Evolutionary conservation across 2,329 filamentous ascomycete genomes (phyloP).

Genomic region (Ilyonectria mors-panacis): DNA sequence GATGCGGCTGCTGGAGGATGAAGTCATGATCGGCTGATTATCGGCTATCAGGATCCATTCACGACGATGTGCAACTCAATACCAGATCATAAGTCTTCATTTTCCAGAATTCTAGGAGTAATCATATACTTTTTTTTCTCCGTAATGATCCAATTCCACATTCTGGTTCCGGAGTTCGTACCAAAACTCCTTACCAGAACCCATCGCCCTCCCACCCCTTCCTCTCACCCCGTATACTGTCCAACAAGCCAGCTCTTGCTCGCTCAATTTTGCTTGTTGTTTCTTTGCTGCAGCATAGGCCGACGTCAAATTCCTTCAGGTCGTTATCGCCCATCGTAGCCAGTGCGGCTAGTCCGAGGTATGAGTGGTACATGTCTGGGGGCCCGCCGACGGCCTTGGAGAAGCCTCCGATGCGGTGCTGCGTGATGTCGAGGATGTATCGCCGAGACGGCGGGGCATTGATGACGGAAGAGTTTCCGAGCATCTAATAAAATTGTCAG

Average conservation of each 20-base stretch:
- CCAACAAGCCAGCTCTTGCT: slow-evolving; percentile 59
- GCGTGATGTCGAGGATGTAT: slow-evolving; percentile 88
- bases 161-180: not conserved
- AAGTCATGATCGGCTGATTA: slow-evolving; percentile 39
- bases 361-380: slow-evolving; percentile 90
- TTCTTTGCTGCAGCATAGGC: slow-evolving; percentile 80
- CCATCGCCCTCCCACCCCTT: slow-evolving; percentile 39
- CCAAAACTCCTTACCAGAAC: slow-evolving; percentile 39
- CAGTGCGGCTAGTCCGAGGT: slow-evolving; percentile 86
- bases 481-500: slow-evolving; percentile 63
- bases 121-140: not conserved
- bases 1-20: slow-evolving; percentile 11
- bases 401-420: slow-evolving; percentile 88
- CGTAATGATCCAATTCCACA: not conserved
- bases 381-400: slow-evolving; percentile 78
- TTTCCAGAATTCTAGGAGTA: slow-evolving; percentile 29
- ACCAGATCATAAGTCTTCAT: not conserved
- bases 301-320: slow-evolving; percentile 80
- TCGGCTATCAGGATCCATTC: slow-evolving; percentile 26
- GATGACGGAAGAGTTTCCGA: slow-evolving; percentile 71
- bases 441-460: slow-evolving; percentile 73
- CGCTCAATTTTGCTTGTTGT: slow-evolving; percentile 65
- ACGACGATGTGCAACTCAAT: not conserved
- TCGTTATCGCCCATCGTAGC: slow-evolving; percentile 79
- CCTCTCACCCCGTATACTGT: slow-evolving; percentile 20